Conservation (phyloP, 2,329 filamentous ascomycete species). For the Nothophoma quercina region DNA sequence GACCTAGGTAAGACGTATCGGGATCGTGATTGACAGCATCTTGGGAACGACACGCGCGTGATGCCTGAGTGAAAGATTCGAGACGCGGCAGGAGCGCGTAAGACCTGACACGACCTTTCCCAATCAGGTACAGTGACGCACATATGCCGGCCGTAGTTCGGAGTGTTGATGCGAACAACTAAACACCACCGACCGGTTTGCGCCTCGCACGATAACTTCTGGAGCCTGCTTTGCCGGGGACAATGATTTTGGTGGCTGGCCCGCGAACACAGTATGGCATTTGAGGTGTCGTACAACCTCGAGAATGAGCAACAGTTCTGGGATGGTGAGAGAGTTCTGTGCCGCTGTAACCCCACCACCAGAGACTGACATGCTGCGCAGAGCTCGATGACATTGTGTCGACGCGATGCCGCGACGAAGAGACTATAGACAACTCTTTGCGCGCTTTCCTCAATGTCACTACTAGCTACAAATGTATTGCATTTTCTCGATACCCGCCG, state of each 20-base stretch:
- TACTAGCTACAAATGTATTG: constrained; percentile 70
- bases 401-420: constrained; percentile 65
- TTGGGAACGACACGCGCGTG: no score
- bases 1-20: no score
- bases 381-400: constrained; percentile 73
- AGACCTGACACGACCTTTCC: constrained; percentile 8
- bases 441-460: constrained; percentile 84
- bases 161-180: constrained; percentile 29
- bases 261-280: constrained; percentile 63
- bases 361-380: constrained; percentile 47
- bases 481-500: background rate
- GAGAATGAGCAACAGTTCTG: constrained; percentile 89
- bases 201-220: constrained; percentile 26
- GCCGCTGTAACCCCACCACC: constrained; percentile 34
- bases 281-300: constrained; percentile 72
- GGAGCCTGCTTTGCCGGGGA: constrained; percentile 36
- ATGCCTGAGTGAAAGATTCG: background rate
- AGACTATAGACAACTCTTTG: constrained; percentile 82
- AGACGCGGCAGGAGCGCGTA: background rate
- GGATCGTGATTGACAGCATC: no score
- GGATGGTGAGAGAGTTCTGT: constrained; percentile 68
- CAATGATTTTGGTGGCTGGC: constrained; percentile 47
- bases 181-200: constrained; percentile 31
- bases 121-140: constrained; percentile 31
- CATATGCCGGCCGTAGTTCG: constrained; percentile 31